Evolutionary conservation across 2,329 filamentous ascomycete species (phyloP).

Genomic region (Phialophora chinensis): DNA sequence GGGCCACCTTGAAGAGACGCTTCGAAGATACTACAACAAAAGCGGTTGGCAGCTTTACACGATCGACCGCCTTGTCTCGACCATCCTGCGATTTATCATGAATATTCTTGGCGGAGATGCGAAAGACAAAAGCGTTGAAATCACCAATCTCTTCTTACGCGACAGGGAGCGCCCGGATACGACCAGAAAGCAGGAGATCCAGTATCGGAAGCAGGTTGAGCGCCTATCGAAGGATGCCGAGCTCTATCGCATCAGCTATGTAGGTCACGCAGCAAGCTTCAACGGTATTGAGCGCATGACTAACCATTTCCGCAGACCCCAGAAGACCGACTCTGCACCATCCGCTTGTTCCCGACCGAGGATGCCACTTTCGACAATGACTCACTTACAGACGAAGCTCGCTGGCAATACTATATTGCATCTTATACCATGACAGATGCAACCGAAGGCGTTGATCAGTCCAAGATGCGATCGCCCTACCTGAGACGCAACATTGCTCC

Average conservation of each 20-base stretch:
- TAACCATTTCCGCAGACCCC: slow-evolving; percentile 63
- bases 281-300: slow-evolving; percentile 32
- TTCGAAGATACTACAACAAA: slow-evolving; percentile 89
- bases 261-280: slow-evolving; percentile 59
- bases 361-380: slow-evolving; percentile 78
- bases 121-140: slow-evolving; percentile 92
- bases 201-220: slow-evolving; percentile 88
- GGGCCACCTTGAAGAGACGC: slow-evolving; percentile 81
- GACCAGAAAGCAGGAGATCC: slow-evolving; percentile 87
- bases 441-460: slow-evolving; percentile 76
- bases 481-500: slow-evolving; percentile 72
- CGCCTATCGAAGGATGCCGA: slow-evolving; percentile 92
- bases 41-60: slow-evolving; percentile 94
- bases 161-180: slow-evolving; percentile 83
- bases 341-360: slow-evolving; percentile 86
- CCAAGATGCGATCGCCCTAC: slow-evolving; percentile 70
- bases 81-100: slow-evolving; percentile 80
- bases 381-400: slow-evolving; percentile 65
- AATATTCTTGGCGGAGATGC: slow-evolving; percentile 68
- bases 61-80: slow-evolving; percentile 84
- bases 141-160: slow-evolving; percentile 83
- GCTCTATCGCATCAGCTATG: slow-evolving; percentile 86
- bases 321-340: slow-evolving; percentile 68
- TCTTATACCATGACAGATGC: slow-evolving; percentile 87
- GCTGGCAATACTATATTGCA: slow-evolving; percentile 95